Conservation (phyloP, 495 filamentous ascomycete species). For the Annulohypoxylon stygium region DNA sequence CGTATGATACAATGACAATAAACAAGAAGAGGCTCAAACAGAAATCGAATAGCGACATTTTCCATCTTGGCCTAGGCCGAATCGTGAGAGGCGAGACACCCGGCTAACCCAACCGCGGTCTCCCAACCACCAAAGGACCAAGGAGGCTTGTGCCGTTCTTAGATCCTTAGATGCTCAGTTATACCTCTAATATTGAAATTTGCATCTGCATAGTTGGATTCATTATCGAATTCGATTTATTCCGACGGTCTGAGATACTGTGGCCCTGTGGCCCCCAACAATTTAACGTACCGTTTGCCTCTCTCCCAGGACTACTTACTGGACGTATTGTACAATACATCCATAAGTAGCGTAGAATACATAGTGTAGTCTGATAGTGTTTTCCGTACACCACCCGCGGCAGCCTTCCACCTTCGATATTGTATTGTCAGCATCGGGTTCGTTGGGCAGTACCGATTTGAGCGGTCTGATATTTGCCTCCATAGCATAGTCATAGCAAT, state of each 20-base stretch:
- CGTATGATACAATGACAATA: constrained; percentile 12
- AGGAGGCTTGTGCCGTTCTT: constrained; percentile 22
- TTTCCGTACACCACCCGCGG: constrained; percentile 19
- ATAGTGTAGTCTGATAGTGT: not conserved
- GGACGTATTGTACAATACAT: too few relatives aligned
- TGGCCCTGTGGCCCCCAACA: constrained; percentile 12
- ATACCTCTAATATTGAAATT: constrained; percentile 38
- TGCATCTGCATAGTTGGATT: constrained; percentile 37
- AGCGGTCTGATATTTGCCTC: constrained; percentile 20
- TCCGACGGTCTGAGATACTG: constrained; percentile 25
- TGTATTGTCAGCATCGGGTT: constrained; percentile 23
- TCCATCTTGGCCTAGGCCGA: constrained; percentile 2
- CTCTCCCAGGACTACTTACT: too few relatives aligned
- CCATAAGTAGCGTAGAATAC: too few relatives aligned
- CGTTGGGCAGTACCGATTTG: constrained; percentile 4
- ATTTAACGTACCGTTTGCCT: constrained; percentile 17
- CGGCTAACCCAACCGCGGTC: not conserved
- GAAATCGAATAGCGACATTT: constrained; percentile 13
- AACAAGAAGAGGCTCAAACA: constrained; percentile 33
- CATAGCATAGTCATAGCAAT: not conserved
- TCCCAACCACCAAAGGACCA: not conserved
- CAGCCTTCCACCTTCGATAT: constrained; percentile 21
- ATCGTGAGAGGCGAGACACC: constrained; percentile 21
- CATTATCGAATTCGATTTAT: constrained; percentile 31
- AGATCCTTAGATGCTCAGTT: constrained; percentile 16